A percentile compares a stretch with the other conserved stretches of the same genome.
These are phyloP conservation scores for Sphagnum tenellum DNA, from an alignment of 225 moss, liverwort and hornwort genomes.

Conservation along the genomic window DNA sequence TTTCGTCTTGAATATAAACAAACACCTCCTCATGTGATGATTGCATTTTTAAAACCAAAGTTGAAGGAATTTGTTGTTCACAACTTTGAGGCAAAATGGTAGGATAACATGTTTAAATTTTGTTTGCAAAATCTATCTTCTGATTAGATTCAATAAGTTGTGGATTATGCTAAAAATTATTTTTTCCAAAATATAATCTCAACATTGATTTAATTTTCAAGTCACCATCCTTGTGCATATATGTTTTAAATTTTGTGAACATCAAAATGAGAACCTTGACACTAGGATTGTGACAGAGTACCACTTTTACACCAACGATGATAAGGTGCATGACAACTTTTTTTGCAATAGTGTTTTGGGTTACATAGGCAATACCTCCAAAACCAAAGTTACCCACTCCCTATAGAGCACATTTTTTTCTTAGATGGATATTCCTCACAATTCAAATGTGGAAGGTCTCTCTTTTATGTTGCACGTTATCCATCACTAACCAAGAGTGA, in stretches of 20 bases:
- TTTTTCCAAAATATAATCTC: slow-evolving; percentile 2
- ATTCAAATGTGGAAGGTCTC: background rate
- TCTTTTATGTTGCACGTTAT: background rate
- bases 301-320: background rate
- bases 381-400: too few species aligned
- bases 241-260: background rate
- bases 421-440: too few species aligned
- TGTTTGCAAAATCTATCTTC: background rate
- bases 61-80: background rate
- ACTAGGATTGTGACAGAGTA: background rate
- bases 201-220: background rate
- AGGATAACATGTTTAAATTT: background rate
- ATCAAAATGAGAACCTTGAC: background rate
- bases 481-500: background rate
- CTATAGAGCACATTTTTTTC: too few species aligned
- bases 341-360: too few species aligned
- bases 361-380: too few species aligned
- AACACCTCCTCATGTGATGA: background rate
- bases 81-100: background rate
- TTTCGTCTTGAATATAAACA: too few species aligned
- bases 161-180: slow-evolving; percentile 1
- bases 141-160: background rate
- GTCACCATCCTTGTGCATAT: background rate
- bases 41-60: background rate
- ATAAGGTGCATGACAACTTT: too few species aligned